Base-by-base conservation (phyloP, 2,329 filamentous ascomycete genomes). In the Tolypocladium nubicola region DNA sequence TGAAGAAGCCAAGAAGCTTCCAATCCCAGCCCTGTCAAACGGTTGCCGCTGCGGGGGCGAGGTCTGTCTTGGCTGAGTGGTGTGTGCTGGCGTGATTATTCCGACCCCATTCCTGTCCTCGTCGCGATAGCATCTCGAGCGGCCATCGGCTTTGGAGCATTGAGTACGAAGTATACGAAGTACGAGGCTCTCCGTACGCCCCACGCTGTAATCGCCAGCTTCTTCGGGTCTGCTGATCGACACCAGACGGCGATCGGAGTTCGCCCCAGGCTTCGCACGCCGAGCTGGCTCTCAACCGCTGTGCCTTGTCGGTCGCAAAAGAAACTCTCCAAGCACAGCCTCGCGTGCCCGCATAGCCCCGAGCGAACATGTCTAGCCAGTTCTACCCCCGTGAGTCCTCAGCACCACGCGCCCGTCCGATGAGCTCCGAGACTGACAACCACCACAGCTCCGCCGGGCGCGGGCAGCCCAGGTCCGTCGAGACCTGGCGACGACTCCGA, bases 311-410 rank as follows among this genome's bases (percentile, higher is more conserved):
- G 10, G 6, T 16, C 16, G 14, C 26, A 6, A 30, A 3, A n/a
- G 16, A n/a, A 21, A 11, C n/a, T 10, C n/a, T 23, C 5, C 19
- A 49, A 4, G 9, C 45, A 49, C 14, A 33, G 47, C 19, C 21
- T 13, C 30, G 7, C 11, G 11, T 14, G 45, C 14, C 26, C 16
- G 7, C 26, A 4, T n/a, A 30, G 16, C 30, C 14, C 11, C 47
- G 4, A 50, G 26, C 16, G 30, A 52, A n/a, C 47, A 52, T 79
- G 72, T 75, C 75, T 58, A 67, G 66, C 4, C 52, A 75, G 57
- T 79, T 74, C 62, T 79, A 79, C 65, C 76, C 77, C 59, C 77
- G 77, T 79, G 67, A 65, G 75, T 68, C 45, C 49, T 52, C 45
- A 41, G 54, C 57, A 41, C 64, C 58, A 9, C 8, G 2, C 4